Evolutionary conservation across 352 stramenopile species (phyloP), one percentile per base, ranked within the genome.

Genomic region (Phytopythium chamaehyphon): DNA sequence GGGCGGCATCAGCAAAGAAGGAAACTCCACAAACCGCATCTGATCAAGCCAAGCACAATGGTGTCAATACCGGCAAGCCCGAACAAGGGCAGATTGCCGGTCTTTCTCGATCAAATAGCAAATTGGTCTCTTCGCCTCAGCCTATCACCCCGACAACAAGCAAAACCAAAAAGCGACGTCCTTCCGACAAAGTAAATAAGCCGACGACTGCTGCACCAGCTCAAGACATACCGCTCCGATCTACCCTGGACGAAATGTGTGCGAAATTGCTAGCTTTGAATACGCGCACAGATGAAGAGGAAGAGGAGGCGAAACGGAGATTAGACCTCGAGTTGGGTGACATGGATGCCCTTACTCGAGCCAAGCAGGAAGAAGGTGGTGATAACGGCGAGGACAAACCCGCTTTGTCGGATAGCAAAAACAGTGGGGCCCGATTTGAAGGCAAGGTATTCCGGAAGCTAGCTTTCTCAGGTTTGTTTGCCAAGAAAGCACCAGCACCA

Each of bases 281-380:
- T 22, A 76, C 54, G 23, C 60, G 69, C 14, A 64, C 69, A 0
- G 69, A 75, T 38, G 59, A 73, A 22, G 69, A 78, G 33, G 65
- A 76, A 18, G 59, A 68, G 28, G 59, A 61, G 53, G 61, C 51
- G 18, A 67, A 76, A 42, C 47, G 52, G 23, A 55, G 38, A 33
- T 11, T 76, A 23, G 59, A 69, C 21, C 59, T 73, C 5, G 69
- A 78, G 10, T 19, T 78, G 10, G 55, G 65, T 39, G 62, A 73
- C 15, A 55, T 60, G 14, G 49, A 54, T 0, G 57, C 59, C 0
- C 51, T 78, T 10, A 62, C 59, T 2, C 51, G 53, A 9, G 62
- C 44, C 1, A 76, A 73, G 14, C 56, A 69, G 26, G 49, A 68
- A 40, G 65, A 75, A 53, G 69, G 66, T 28, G 45, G 23, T 18